Evolutionary conservation across 1,284 basidiomycete species (phyloP), one percentile per base, ranked within the genome.

Genomic region (Ustilago nuda): DNA sequence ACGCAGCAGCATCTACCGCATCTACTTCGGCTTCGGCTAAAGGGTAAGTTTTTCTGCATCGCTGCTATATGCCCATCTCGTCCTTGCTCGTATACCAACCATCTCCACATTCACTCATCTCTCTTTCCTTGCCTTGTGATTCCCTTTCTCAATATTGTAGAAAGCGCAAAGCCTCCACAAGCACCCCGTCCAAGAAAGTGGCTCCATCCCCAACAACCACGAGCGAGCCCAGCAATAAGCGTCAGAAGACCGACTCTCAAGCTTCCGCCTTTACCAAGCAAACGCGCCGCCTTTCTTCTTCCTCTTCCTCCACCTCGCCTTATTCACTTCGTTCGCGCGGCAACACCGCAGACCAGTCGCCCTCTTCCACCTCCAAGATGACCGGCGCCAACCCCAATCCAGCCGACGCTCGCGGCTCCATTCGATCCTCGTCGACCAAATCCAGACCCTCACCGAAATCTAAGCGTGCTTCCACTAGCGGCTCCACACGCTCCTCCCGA

Each of bases 321-420:
- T 66, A 66, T 30, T 61, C 70, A 6, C 70, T 72, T 32, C 70
- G 70, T n/a, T 72, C 70, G 36, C 70, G 70, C 17, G 54, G 54
- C 56, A 63, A 63, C 63, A 48, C 48, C 7, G 32, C 54, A 35
- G 50, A 50, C 60, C 36, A 36, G 32, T 23, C 68, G 2, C 43
- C 55, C 8, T 45, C 68, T 35, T 55, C 50, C 32, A 27, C 54
- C 5, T 50, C 68, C 55, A 56, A 45, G 8, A 71, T 72, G 70
- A 57, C 65, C 13, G 70, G 64, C 35, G 23, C 27, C 52, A 63
- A 72, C 37, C 57, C 70, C 35, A 67, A 63, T 45, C 37, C 23
- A 43, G 8, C 50, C 12, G 69, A 72, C 5, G 48, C 60, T 30
- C 63, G 64, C 41, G 36, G 39, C 41, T 60, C 61, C 39, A 23